Conservation (phyloP, 2,329 filamentous ascomycete genomes). For the Plectosphaerella sp. region DNA sequence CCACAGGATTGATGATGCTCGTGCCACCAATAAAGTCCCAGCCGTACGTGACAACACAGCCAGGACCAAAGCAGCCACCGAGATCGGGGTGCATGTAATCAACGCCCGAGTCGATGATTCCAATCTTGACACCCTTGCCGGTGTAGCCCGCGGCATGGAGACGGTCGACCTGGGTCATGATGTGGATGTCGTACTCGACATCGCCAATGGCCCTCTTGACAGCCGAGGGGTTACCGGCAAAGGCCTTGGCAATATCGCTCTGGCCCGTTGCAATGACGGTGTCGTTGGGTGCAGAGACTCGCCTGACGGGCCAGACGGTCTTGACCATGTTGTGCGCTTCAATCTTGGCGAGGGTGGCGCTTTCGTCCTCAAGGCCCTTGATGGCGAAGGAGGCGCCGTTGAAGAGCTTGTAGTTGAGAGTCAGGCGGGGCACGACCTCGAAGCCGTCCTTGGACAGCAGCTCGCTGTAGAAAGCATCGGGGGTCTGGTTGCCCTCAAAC, state of each 20-base stretch:
- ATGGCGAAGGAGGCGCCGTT: constrained; percentile 19
- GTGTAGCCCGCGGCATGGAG: constrained; percentile 38
- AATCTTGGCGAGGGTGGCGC: constrained; percentile 16
- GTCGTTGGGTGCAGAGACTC: constrained; percentile 12
- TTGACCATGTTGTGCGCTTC: constrained; percentile 17
- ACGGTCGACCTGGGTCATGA: constrained; percentile 30
- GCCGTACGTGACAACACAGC: constrained; percentile 41
- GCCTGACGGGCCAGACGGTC: constrained; percentile 23
- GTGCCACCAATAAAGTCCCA: constrained; percentile 42
- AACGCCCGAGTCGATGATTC: constrained; percentile 33
- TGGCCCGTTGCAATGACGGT: constrained; percentile 9
- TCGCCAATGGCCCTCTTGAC: constrained; percentile 5
- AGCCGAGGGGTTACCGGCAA: constrained; percentile 1
- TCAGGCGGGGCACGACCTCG: constrained; percentile 13
- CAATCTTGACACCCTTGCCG: constrained; percentile 39
- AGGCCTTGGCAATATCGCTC: constrained; percentile 11
- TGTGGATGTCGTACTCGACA: constrained; percentile 16
- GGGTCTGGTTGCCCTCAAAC: constrained; percentile 12
- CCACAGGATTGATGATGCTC: constrained; percentile 21
- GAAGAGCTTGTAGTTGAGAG: constrained; percentile 17
- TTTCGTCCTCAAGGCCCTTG: constrained; percentile 18
- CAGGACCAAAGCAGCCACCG: constrained; percentile 46
- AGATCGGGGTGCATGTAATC: constrained; percentile 48
- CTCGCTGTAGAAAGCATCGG: constrained; percentile 11
- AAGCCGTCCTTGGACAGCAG: constrained; percentile 10